Evolutionary conservation across 2,329 filamentous ascomycete genomes (phyloP), one percentile per base, ranked within the genome.

Genomic region (Xylaria arbuscula): DNA sequence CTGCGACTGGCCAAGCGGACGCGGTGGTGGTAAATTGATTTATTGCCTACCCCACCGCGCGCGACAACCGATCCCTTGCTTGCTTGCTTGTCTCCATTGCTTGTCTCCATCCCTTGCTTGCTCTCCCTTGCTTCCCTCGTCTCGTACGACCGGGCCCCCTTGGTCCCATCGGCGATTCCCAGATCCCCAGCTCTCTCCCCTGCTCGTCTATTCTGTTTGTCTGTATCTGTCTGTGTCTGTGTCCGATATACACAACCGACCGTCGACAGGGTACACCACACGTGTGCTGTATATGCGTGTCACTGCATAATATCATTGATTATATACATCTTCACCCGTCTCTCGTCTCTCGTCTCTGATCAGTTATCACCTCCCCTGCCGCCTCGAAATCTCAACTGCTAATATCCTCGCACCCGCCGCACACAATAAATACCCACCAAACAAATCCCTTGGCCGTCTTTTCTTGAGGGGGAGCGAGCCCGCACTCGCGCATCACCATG

Each of bases 401-500:
- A 7, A 36, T 38, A 17, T 53, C 22, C 42, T 53, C 36, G 24
- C 38, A 28, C 9, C 22, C 47, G 34, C 53, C 38, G 5, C 15
- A 28, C 22, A n/a, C n/a, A 24, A 32, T 45, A 59, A 24, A n/a
- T 45, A 55, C 11, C 40, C 36, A 40, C 34, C 36, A 13, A 11
- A 15, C 57, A n/a, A 61, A 17, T 32, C 34, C 9, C 32, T 55
- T 62, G 50, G 3, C 54, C 22, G 36, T 64, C 34, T 54, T 38
- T 45, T 45, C 54, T 58, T 38, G 54, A 56, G 42, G 64, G 63
- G 60, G 64, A 63, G 55, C 61, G 70, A 69, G 68, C 68, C 65
- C 62, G 61, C 51, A 38, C 38, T 19, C 51, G 38, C 10, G 8
- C 34, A 24, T 36, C 64, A 62, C 55, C 34, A 76, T 76, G 74